Evolutionary conservation across 345 rosid genomes (phyloP), one percentile per base, ranked within the genome.

Genomic region (Eucalyptus dawsonii): DNA sequence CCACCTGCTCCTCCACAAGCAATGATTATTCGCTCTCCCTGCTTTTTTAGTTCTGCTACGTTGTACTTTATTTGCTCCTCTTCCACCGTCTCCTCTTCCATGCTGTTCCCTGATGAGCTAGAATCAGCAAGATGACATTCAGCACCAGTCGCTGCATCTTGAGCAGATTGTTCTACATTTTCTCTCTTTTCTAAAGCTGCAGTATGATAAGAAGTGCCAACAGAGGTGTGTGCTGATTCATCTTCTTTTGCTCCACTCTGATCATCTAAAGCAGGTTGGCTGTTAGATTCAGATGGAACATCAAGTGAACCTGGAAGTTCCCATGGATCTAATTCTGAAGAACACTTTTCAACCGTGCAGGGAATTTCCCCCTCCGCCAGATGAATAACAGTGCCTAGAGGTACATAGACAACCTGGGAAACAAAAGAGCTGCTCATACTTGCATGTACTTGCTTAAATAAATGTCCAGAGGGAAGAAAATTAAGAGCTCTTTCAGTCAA

Each of bases 1-100:
- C 99, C 99, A 47, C 98, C 99, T 91, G 96, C 94, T 53, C 99
- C 99, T 47, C 99, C 99, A 56, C 80, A 80, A 86, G 98, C 98
- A 93, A 97, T 89, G 58, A 95, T 60, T 87, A 97, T 88, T 89
- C 91, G 94, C 92, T 96, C 97, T 89, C 98, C 94, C 89, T 93
- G 93, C 88, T 93, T 92, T 14, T 96, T 97, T 89, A 97, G 83
- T 89, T 97, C 98, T 27, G 96, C 97, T 67, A 97, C 94, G 85
- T 95, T 92, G 80, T 94, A 95, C 88, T 93, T 93, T 88, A 94
- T 90, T 88, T 91, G 69, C 25, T 94, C 96, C 65, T 22, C 91
- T 42, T 88, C 91, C 88, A 83, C 92, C 3, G 58, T 34, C 87
- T 87, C 89, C 69, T 24, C 87, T 50, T 81, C 86, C 67, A 29